Evolutionary conservation across 306 rosid genomes (phyloP), one percentile per base, ranked within the genome.

Genomic region (Vigna radiata): DNA sequence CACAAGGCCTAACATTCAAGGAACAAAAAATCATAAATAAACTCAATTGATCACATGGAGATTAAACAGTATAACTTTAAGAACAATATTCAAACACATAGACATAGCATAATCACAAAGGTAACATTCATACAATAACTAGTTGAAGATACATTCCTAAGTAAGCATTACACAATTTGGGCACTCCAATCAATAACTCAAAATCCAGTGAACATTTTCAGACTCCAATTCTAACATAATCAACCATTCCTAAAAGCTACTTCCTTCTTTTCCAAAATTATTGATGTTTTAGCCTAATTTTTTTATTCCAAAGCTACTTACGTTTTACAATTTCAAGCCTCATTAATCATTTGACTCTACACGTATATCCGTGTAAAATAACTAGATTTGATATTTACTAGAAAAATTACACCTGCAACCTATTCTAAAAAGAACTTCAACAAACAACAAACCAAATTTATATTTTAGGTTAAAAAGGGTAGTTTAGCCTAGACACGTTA

Each of bases 1-100:
- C 99, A 90, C 64, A 92, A 68, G 23, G 99, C 99, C 99, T 95
- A 77, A 77, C 75, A 83, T 72, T 48, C 15, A 62, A 49, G 53
- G 49, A 83, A 72, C 43, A 79, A 82, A 58, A 69, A 58, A 62
- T 65, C 61, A 58, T 33, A 15, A 65, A 64, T 81, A 39, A 46
- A 83, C 76, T 68, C 59, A 72, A 36, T 58, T 68, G 50, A 29
- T 62, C 79, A 50, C 8, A 39, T 7, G 47, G 12, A 72, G 50
- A 66, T 5, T 18, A 1, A 33, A 53, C 2, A 13, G 16, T 15
- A 18, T 44, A n/a, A 6, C 12, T 75, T 29, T 49, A 62, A 46
- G 54, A 53, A n/a, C 36, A 61, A 5, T 8, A 39, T 39, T 39
- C 44, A 39, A 39, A 8, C 44, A 46, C 6, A 18, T 39, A 39